phyloP scores from a whole-genome alignment of 371 early-diverging fungal genomes.

The Phascolomyces articulosus region DNA sequence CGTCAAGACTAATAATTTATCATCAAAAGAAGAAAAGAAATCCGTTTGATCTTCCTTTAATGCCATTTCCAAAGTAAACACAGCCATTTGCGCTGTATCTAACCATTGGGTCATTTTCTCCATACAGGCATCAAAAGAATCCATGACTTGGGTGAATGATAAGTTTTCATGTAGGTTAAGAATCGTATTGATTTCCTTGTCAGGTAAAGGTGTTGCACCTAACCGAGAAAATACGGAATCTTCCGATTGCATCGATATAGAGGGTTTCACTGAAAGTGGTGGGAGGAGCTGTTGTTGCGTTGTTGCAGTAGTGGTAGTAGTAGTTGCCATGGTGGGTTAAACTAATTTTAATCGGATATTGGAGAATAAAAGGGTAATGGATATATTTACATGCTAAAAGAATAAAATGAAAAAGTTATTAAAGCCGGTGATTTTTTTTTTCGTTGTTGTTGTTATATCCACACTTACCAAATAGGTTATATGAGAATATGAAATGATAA shows the following conservation, averaged over 20 bases:
- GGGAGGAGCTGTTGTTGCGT: conserved; percentile 6
- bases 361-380: neutral
- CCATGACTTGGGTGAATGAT: conserved; percentile 35
- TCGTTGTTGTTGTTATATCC: neutral
- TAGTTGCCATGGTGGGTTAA: neutral
- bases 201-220: conserved; percentile 28
- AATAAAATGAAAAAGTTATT: too few relatives aligned
- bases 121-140: conserved; percentile 36
- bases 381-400: conserved; percentile 1
- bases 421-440: neutral
- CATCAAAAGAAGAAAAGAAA: conserved; percentile 20
- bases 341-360: too few relatives aligned
- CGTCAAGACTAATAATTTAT: conserved; percentile 37
- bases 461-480: conserved; percentile 4
- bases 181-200: conserved; percentile 32
- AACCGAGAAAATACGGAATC: conserved; percentile 17
- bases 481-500: neutral
- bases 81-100: conserved; percentile 55
- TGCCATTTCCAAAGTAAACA: conserved; percentile 55
- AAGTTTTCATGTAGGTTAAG: conserved; percentile 39
- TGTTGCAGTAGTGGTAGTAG: neutral
- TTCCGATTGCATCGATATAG: conserved; percentile 19
- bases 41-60: conserved; percentile 38
- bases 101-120: conserved; percentile 49
- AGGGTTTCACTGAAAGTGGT: conserved; percentile 13